Evolutionary conservation across 1,284 basidiomycete species (phyloP).

Genomic region (Phylloporus gajari): DNA sequence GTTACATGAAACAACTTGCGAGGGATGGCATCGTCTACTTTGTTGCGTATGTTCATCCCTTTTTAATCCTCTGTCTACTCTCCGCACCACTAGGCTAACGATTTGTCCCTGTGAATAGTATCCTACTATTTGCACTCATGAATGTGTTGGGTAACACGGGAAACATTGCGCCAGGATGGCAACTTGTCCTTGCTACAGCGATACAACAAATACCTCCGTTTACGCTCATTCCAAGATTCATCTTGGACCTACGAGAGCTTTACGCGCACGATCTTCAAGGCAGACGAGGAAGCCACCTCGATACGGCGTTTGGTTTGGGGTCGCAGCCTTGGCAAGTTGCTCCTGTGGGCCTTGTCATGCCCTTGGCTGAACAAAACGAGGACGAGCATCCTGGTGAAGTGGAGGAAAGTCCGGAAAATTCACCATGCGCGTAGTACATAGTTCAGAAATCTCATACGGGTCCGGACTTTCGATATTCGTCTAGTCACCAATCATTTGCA

Average conservation of each 20-base stretch:
- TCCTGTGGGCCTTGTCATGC: neutral
- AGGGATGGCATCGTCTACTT: constrained; percentile 8
- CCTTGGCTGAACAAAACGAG: neutral
- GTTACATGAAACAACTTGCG: neutral
- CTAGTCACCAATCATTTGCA: too few relatives aligned
- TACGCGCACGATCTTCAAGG: too few relatives aligned
- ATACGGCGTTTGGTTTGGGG: constrained; percentile 5
- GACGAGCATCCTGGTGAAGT: neutral
- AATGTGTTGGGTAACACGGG: neutral
- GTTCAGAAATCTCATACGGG: too few relatives aligned
- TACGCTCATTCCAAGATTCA: neutral
- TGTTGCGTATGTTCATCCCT: neutral
- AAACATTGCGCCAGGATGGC: neutral
- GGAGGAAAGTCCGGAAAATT: neutral
- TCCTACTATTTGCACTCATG: neutral
- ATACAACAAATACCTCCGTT: neutral
- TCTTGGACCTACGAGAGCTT: constrained; percentile 1
- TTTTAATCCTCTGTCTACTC: neutral
- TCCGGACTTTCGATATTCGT: too few relatives aligned
- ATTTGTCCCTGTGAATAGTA: neutral
- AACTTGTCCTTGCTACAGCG: neutral
- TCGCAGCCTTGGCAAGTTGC: neutral
- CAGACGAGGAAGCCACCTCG: too few relatives aligned
- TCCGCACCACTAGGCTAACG: neutral
- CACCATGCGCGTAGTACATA: too few relatives aligned